These are phyloP conservation scores for Phylloporus sp. DNA, from an alignment of 768 basidiomycete species.

Conservation along the genomic window DNA sequence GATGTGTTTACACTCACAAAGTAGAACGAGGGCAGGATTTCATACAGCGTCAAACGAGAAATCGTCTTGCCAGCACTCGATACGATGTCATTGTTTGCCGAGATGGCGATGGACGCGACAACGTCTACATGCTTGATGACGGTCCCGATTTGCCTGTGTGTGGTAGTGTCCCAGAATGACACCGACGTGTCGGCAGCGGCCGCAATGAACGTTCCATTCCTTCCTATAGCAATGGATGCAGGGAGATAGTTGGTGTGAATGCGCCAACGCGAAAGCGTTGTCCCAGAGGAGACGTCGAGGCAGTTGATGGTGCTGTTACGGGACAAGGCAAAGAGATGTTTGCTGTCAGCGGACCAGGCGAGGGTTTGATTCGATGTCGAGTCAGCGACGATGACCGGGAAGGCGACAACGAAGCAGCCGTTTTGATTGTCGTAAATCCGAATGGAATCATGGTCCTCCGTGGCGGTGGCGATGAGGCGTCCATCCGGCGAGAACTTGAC, in stretches of 20 bases:
- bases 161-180: constrained; percentile 10
- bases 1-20: no score
- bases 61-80: constrained; percentile 3
- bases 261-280: not conserved
- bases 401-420: not conserved
- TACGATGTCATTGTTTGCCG: not conserved
- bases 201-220: constrained; percentile 2
- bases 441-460: no score
- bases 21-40: not conserved
- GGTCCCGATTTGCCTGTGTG: constrained; percentile 5
- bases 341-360: constrained; percentile 7
- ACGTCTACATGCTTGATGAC: constrained; percentile 1
- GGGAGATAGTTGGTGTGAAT: not conserved
- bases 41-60: not conserved
- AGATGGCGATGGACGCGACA: constrained; percentile 6
- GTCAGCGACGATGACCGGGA: constrained; percentile 4
- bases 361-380: constrained; percentile 8
- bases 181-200: constrained; percentile 4
- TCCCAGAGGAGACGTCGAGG: not conserved
- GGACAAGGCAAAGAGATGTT: constrained; percentile 6
- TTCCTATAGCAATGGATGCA: constrained; percentile 2
- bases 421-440: constrained; percentile 3
- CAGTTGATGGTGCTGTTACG: not conserved
- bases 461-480: not conserved
- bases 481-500: constrained; percentile 5